These are phyloP conservation scores for Pythium myriotylum DNA, from an alignment of 352 stramenopile genomes.

Conservation along the genomic window DNA sequence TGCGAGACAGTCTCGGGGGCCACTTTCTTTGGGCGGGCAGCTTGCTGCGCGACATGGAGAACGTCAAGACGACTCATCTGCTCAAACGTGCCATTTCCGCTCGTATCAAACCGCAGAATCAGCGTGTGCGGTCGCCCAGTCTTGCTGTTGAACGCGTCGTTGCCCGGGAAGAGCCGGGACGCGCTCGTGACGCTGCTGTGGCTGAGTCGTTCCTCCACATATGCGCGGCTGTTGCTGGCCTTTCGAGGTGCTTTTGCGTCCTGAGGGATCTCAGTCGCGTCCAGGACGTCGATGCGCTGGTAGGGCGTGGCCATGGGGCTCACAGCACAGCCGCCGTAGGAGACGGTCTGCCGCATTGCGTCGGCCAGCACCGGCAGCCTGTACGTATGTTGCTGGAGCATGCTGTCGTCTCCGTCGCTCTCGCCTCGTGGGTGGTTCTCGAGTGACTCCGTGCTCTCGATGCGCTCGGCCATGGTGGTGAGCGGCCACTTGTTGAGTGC, in stretches of 20 bases:
- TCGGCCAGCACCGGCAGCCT: conserved; percentile 27
- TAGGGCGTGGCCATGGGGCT: conserved; percentile 30
- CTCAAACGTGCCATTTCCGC: conserved; percentile 56
- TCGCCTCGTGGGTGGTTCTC: conserved; percentile 45
- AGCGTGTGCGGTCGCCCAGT: conserved; percentile 20
- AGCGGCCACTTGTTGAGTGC: not conserved
- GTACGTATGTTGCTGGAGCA: conserved; percentile 18
- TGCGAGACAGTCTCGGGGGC: not conserved
- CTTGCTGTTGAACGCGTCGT: conserved; percentile 28
- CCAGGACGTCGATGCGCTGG: conserved; percentile 44
- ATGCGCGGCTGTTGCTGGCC: conserved; percentile 7
- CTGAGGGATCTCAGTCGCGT: conserved; percentile 13
- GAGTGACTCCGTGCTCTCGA: conserved; percentile 39
- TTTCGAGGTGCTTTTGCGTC: conserved; percentile 16
- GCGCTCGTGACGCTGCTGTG: conserved; percentile 14
- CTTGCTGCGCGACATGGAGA: conserved; percentile 58
- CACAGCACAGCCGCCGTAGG: conserved; percentile 30
- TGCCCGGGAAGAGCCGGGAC: conserved; percentile 17
- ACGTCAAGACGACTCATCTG: conserved; percentile 70
- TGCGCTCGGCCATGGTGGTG: conserved; percentile 49
- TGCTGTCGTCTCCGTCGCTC: conserved; percentile 1
- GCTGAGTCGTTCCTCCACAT: conserved; percentile 14
- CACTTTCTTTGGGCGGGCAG: conserved; percentile 29
- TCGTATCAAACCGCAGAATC: conserved; percentile 44
- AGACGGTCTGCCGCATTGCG: conserved; percentile 33